Conservation (phyloP, 306 rosid species). For the Oxytropis ochrocephala region DNA sequence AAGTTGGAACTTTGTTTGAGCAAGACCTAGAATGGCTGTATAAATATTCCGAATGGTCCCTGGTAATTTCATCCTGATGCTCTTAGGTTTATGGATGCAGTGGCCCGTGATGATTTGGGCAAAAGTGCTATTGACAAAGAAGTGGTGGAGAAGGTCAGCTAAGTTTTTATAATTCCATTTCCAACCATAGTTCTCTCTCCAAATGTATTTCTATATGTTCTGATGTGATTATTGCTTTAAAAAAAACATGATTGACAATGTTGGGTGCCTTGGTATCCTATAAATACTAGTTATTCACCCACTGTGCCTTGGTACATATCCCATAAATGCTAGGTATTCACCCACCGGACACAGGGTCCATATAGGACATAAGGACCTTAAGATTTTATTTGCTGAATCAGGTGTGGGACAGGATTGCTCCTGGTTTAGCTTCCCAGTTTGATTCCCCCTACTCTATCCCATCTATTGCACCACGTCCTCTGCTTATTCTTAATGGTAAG, state of each 20-base stretch:
- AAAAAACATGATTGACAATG: background rate
- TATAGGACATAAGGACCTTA: background rate
- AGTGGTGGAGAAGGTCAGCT: slow-evolving; percentile 79
- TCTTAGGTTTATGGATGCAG: slow-evolving; percentile 40
- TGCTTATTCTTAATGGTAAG: slow-evolving; percentile 70
- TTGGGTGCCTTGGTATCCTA: background rate
- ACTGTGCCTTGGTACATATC: background rate
- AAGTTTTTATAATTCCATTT: slow-evolving; percentile 6
- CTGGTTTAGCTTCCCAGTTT: slow-evolving; percentile 74
- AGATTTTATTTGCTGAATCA: slow-evolving; percentile 25
- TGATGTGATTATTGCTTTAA: slow-evolving; percentile 4
- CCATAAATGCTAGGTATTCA: background rate
- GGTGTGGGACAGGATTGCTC: slow-evolving; percentile 97
- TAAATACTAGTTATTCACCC: slow-evolving; percentile 1
- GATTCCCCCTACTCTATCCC: slow-evolving; percentile 68
- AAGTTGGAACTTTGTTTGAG: background rate
- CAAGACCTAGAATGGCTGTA: background rate
- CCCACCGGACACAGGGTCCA: background rate
- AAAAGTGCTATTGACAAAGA: slow-evolving; percentile 67
- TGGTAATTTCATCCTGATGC: slow-evolving; percentile 20
- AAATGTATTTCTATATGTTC: slow-evolving; percentile 11
- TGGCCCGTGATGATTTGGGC: slow-evolving; percentile 55
- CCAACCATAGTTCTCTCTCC: background rate
- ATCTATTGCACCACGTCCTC: slow-evolving; percentile 72
- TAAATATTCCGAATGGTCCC: slow-evolving; percentile 6